Evolutionary conservation across 1,284 basidiomycete species (phyloP).

Genomic region (Hemileia vastatrix): DNA sequence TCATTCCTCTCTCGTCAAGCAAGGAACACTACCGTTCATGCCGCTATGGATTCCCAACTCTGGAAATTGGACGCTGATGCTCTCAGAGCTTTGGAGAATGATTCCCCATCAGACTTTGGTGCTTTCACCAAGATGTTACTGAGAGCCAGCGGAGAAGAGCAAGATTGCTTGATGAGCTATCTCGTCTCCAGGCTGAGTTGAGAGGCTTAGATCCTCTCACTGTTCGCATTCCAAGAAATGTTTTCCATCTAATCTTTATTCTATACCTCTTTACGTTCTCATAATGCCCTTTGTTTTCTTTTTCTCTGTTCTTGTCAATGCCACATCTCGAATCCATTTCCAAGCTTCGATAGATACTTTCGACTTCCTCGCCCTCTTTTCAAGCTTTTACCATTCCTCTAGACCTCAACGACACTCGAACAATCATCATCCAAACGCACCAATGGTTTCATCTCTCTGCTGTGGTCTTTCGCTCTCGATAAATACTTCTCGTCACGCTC

Average conservation of each 20-base stretch:
- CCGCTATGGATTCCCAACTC: slow-evolving; percentile 64
- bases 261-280: no score
- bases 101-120: slow-evolving; percentile 26
- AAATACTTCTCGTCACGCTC: no score
- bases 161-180: slow-evolving; percentile 40
- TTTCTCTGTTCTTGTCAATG: no score
- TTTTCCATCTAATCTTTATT: background rate
- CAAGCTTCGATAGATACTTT: no score
- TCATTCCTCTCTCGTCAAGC: slow-evolving; percentile 65
- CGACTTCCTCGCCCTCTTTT: no score
- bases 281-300: no score
- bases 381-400: no score
- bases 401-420: no score
- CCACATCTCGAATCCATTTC: no score
- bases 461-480: no score
- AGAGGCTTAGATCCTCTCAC: background rate
- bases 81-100: slow-evolving; percentile 27
- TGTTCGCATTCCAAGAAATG: background rate
- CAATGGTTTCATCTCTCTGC: no score
- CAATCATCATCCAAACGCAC: no score
- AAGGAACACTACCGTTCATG: slow-evolving; percentile 73
- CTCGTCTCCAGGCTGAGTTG: slow-evolving; percentile 37
- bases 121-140: slow-evolving; percentile 35
- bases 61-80: slow-evolving; percentile 60
- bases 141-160: slow-evolving; percentile 38